phyloP scores from a whole-genome alignment of 2,329 filamentous ascomycete species.

The Aureobasidium sp. region DNA sequence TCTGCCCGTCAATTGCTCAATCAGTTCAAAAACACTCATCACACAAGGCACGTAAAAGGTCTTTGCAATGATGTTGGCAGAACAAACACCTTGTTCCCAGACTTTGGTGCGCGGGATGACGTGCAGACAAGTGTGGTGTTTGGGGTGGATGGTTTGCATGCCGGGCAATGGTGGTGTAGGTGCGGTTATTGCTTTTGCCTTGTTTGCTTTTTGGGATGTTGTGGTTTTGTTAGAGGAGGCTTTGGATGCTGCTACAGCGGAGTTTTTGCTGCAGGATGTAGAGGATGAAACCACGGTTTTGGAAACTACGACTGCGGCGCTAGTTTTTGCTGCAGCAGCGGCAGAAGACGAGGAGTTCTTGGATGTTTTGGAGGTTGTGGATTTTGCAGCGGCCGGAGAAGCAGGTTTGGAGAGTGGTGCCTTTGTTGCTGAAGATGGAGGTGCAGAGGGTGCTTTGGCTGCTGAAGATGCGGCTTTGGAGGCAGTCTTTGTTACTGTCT shows the following conservation, averaged over 20 bases:
- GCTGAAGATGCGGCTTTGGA: neutral
- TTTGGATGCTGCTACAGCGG: neutral
- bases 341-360: neutral
- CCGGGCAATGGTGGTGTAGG: slow-evolving; percentile 15
- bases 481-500: neutral
- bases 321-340: neutral
- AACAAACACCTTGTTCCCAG: slow-evolving; percentile 20
- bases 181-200: slow-evolving; percentile 10
- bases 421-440: neutral
- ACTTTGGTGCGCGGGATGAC: slow-evolving; percentile 24
- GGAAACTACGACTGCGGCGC: neutral
- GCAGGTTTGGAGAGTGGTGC: neutral
- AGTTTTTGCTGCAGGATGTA: neutral
- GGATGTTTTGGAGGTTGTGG: neutral
- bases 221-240: slow-evolving; percentile 13
- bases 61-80: slow-evolving; percentile 23
- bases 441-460: neutral
- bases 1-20: slow-evolving; percentile 25
- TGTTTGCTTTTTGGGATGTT: neutral
- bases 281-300: neutral
- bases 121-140: slow-evolving; percentile 26
- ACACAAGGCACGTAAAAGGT: slow-evolving; percentile 27
- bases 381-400: neutral
- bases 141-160: slow-evolving; percentile 26
- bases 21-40: slow-evolving; percentile 23